Conservation (phyloP, 441 rosid genomes). For the Pelargonium cotyledonis region DNA sequence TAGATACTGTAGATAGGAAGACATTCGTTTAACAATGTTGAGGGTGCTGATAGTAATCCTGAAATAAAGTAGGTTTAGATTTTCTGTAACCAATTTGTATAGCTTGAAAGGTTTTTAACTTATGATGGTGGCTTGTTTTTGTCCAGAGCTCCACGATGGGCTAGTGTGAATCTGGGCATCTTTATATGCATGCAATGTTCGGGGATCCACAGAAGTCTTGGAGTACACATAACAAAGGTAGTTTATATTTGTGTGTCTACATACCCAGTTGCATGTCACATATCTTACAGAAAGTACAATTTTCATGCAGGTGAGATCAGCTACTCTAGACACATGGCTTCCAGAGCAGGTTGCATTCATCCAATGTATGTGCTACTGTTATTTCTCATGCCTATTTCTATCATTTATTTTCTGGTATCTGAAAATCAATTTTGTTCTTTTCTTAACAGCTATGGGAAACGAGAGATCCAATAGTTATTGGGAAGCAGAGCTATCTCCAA, state of each 20-base stretch:
- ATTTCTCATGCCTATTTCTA: neutral
- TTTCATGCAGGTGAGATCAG: slow-evolving; percentile 1
- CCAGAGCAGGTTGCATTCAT: slow-evolving; percentile 1
- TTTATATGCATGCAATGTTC: slow-evolving; percentile 84
- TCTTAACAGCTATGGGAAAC: slow-evolving; percentile 22
- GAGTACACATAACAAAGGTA: slow-evolving; percentile 80
- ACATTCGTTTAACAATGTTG: too few species aligned
- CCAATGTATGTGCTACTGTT: neutral
- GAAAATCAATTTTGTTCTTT: neutral
- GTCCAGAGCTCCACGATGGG: slow-evolving; percentile 60
- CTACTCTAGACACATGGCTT: slow-evolving; percentile 5
- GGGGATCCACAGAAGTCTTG: slow-evolving; percentile 73
- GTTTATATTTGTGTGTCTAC: slow-evolving; percentile 6
- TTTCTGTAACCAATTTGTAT: too few species aligned
- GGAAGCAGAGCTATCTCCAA: slow-evolving; percentile 27
- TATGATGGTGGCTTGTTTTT: slow-evolving; percentile 3
- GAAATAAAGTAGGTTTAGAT: neutral
- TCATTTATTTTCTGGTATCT: neutral
- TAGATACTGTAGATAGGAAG: neutral
- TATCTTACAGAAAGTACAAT: neutral
- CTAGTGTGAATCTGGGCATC: slow-evolving; percentile 75
- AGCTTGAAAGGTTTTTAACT: neutral
- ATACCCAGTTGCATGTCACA: neutral
- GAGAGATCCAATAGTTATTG: slow-evolving; percentile 24
- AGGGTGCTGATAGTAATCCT: neutral